Conservation (phyloP, 768 basidiomycete species). For the Termitomyces heimii region DNA sequence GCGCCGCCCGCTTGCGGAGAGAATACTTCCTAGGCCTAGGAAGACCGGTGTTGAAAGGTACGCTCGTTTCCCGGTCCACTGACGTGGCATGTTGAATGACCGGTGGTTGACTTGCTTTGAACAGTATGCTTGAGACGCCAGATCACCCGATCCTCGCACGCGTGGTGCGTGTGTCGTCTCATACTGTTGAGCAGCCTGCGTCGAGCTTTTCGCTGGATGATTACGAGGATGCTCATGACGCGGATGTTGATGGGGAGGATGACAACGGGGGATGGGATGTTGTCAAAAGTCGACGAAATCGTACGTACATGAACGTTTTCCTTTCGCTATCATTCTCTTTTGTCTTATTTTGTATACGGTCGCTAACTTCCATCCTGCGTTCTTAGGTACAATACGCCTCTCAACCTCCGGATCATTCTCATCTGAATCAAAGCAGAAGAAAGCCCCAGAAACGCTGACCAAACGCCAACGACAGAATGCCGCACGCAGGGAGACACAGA, state of each 20-base stretch:
- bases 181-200: conserved; percentile 51
- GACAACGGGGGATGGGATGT: conserved; percentile 80
- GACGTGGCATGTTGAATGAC: no score
- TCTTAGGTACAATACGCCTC: conserved; percentile 11
- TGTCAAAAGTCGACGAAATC: conserved; percentile 47
- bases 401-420: conserved; percentile 3
- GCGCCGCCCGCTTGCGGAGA: conserved; percentile 51
- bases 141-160: conserved; percentile 51
- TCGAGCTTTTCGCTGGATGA: conserved; percentile 71
- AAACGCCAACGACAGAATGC: conserved; percentile 72
- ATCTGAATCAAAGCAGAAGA: conserved; percentile 8
- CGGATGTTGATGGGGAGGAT: conserved; percentile 43
- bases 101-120: background rate
- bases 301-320: background rate
- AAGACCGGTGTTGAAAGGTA: conserved; percentile 71
- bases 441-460: conserved; percentile 41
- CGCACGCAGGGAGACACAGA: conserved; percentile 50
- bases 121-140: conserved; percentile 60
- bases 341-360: background rate
- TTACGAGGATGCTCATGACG: conserved; percentile 60
- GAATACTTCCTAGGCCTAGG: conserved; percentile 54
- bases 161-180: conserved; percentile 63
- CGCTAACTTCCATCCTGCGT: background rate
- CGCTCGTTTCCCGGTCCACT: background rate
- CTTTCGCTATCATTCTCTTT: background rate